phyloP scores from a whole-genome alignment of 306 rosid genomes.

The Medicago arabica region DNA sequence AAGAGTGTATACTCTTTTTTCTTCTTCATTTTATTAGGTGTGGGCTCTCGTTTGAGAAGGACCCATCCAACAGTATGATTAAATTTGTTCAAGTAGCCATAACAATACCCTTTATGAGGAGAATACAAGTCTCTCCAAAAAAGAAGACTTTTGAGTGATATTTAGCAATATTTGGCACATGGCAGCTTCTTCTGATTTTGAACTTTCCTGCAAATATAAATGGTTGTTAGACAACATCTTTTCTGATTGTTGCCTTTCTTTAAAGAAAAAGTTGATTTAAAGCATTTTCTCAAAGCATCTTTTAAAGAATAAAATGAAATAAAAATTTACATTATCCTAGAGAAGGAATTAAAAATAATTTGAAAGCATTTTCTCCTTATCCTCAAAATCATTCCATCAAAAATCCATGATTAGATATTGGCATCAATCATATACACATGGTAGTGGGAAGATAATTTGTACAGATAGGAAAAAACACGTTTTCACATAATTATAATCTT shows the following conservation, averaged over 20 bases:
- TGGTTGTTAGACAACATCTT: not conserved
- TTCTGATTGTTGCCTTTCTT: not conserved
- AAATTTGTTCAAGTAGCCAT: too few relatives aligned
- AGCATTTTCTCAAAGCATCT: not conserved
- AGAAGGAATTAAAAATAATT: not conserved
- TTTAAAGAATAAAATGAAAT: not conserved
- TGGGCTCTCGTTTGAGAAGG: too few relatives aligned
- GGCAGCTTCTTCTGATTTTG: not conserved
- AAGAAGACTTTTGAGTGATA: too few relatives aligned
- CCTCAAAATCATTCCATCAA: not conserved
- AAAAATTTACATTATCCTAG: not conserved
- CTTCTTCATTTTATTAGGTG: too few relatives aligned
- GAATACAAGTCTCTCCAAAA: too few relatives aligned
- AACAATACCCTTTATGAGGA: too few relatives aligned
- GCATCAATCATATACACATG: not conserved
- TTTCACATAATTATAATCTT: not conserved
- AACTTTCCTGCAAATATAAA: not conserved
- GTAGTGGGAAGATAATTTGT: slow-evolving; percentile 1
- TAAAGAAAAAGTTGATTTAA: not conserved
- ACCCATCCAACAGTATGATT: too few relatives aligned
- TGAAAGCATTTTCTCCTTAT: not conserved
- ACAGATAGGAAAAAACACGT: not conserved
- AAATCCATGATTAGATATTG: slow-evolving; percentile 10
- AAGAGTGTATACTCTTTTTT: too few relatives aligned
- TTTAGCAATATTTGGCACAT: too few relatives aligned